A percentile compares a stretch with the other conserved stretches of the same genome.
These are phyloP conservation scores for Metahyphopichia silvanorum DNA, from an alignment of 805 yeast genomes.

Conservation along the genomic window DNA sequence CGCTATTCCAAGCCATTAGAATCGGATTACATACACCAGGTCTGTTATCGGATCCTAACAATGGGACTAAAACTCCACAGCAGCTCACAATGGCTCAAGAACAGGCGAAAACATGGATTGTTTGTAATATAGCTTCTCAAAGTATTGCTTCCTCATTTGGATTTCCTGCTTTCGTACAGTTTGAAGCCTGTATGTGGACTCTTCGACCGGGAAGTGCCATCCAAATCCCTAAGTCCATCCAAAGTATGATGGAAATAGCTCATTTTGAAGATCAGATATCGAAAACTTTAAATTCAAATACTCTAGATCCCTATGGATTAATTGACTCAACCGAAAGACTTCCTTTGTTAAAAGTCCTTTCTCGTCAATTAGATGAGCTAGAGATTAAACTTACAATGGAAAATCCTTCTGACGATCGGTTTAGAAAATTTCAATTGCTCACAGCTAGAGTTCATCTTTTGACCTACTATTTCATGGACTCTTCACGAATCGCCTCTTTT, in stretches of 20 bases:
- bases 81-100: slow-evolving; percentile 56
- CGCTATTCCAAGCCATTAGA: slow-evolving; percentile 87
- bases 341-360: slow-evolving; percentile 68
- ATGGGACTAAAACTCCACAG: slow-evolving; percentile 34
- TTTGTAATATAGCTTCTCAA: slow-evolving; percentile 88
- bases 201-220: slow-evolving; percentile 44
- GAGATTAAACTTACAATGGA: slow-evolving; percentile 52
- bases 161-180: slow-evolving; percentile 87
- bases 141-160: slow-evolving; percentile 90
- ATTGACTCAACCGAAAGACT: slow-evolving; percentile 68
- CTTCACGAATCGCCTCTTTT: slow-evolving; percentile 44
- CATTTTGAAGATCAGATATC: slow-evolving; percentile 85
- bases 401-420: slow-evolving; percentile 52
- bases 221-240: slow-evolving; percentile 55
- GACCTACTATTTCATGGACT: slow-evolving; percentile 78
- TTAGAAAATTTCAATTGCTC: slow-evolving; percentile 63
- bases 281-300: slow-evolving; percentile 68
- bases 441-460: slow-evolving; percentile 79
- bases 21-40: slow-evolving; percentile 79
- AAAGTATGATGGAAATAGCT: slow-evolving; percentile 78
- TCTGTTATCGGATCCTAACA: slow-evolving; percentile 45
- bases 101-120: slow-evolving; percentile 88
- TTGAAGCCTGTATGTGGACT: slow-evolving; percentile 60
- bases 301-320: slow-evolving; percentile 62
- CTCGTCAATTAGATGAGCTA: slow-evolving; percentile 71